Percentiles rank a stretch among this genome's conserved stretches.
Conservation (phyloP, 208 protist species). For the Lotmaria passim region DNA sequence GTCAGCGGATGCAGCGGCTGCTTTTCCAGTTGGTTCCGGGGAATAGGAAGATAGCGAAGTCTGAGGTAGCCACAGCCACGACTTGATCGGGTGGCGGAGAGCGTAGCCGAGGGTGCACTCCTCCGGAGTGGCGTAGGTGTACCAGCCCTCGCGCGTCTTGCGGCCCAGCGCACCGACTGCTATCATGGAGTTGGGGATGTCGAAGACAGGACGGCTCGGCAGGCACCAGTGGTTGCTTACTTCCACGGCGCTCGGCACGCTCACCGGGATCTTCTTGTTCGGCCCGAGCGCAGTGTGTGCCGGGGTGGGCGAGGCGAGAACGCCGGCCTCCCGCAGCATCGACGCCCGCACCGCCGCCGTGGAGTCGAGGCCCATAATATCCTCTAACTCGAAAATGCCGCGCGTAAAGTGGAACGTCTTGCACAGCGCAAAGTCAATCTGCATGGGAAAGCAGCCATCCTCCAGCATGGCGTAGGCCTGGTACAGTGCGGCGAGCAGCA, state of each 20-base stretch:
- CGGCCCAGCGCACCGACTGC: conserved; percentile 61
- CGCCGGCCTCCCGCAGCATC: neutral
- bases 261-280: conserved; percentile 17
- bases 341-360: conserved; percentile 35
- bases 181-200: conserved; percentile 55
- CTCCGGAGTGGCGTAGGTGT: conserved; percentile 53
- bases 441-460: conserved; percentile 76
- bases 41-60: neutral
- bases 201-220: conserved; percentile 50
- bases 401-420: conserved; percentile 69
- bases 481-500: conserved; percentile 72
- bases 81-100: conserved; percentile 31
- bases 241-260: conserved; percentile 20
- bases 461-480: conserved; percentile 88
- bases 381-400: conserved; percentile 83
- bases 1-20: neutral
- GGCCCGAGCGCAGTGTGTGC: neutral
- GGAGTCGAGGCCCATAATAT: conserved; percentile 87
- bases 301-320: neutral
- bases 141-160: conserved; percentile 82
- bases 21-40: neutral
- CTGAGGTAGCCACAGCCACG: conserved; percentile 21
- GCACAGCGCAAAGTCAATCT: conserved; percentile 76
- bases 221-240: conserved; percentile 37
- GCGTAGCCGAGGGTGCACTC: conserved; percentile 25